These are phyloP conservation scores for Rhizopus delemar DNA, from an alignment of 371 early-diverging fungal genomes.

Conservation along the genomic window DNA sequence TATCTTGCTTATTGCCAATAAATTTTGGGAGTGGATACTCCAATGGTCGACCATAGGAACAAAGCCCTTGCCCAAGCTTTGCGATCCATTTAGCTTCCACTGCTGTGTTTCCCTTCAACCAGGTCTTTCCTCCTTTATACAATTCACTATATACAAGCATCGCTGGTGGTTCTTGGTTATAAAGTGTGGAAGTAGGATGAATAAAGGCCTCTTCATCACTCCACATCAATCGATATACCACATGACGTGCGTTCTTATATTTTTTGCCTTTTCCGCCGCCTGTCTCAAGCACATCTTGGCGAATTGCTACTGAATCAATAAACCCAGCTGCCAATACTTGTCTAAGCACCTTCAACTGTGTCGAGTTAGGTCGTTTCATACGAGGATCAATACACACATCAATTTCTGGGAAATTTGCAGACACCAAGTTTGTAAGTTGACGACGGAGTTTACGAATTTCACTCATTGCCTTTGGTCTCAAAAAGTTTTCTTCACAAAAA, in stretches of 20 bases:
- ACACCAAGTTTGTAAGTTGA: conserved; percentile 83
- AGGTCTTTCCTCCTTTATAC: conserved; percentile 54
- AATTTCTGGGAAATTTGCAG: conserved; percentile 63
- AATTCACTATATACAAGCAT: conserved; percentile 77
- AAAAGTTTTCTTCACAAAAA: conserved; percentile 80
- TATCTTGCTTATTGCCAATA: conserved; percentile 55
- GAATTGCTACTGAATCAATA: conserved; percentile 88
- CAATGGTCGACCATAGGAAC: conserved; percentile 67
- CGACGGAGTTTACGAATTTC: conserved; percentile 87
- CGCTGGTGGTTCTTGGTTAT: conserved; percentile 71
- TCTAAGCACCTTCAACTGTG: conserved; percentile 72
- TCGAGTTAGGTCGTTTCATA: conserved; percentile 74
- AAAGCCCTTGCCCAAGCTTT: conserved; percentile 66
- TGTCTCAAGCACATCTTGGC: conserved; percentile 70
- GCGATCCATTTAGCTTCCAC: conserved; percentile 81
- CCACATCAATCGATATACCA: conserved; percentile 84
- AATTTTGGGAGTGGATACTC: conserved; percentile 63
- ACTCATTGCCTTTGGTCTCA: conserved; percentile 90
- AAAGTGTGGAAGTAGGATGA: conserved; percentile 73
- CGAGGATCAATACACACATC: conserved; percentile 58
- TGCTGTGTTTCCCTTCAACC: conserved; percentile 81
- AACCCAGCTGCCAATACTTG: conserved; percentile 90
- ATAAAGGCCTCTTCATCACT: conserved; percentile 72
- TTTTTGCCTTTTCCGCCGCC: conserved; percentile 47
- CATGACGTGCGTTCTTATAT: conserved; percentile 51